These are phyloP conservation scores for Thymus quinquecostatus DNA, from an alignment of 257 asterid genomes.

Conservation along the genomic window DNA sequence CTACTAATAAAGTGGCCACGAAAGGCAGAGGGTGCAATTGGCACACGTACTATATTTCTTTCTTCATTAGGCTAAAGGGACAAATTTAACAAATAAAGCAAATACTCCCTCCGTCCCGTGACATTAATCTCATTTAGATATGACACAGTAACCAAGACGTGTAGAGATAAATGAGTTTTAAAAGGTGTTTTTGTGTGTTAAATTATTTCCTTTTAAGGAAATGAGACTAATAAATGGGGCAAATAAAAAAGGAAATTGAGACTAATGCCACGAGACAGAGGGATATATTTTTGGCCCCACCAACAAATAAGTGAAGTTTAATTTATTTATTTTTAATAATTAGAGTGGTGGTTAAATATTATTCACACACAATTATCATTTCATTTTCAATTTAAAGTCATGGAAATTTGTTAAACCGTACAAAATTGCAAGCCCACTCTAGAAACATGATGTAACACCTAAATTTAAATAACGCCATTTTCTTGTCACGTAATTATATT, in stretches of 20 bases:
- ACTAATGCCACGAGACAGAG: too few species aligned
- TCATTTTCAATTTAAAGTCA: background rate
- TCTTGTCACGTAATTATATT: too few species aligned
- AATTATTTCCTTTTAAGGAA: too few species aligned
- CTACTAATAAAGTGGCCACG: background rate
- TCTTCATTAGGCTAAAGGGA: background rate
- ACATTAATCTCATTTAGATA: too few species aligned
- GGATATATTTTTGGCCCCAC: background rate
- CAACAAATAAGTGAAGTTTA: background rate
- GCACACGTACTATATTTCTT: too few species aligned
- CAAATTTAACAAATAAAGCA: background rate
- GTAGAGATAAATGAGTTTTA: too few species aligned
- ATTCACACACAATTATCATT: background rate
- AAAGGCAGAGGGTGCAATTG: too few species aligned
- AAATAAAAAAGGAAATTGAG: background rate
- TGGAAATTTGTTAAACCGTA: background rate
- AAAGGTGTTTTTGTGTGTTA: too few species aligned
- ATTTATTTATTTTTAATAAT: too few species aligned
- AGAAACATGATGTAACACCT: background rate
- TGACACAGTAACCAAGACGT: too few species aligned
- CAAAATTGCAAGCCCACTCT: background rate
- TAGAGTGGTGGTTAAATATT: background rate
- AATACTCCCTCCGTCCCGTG: too few species aligned
- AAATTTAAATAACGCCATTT: too few species aligned
- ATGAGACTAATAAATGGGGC: background rate